phyloP scores from a whole-genome alignment of 73 alveolate species.

The Paramecium tetraurelia region DNA sequence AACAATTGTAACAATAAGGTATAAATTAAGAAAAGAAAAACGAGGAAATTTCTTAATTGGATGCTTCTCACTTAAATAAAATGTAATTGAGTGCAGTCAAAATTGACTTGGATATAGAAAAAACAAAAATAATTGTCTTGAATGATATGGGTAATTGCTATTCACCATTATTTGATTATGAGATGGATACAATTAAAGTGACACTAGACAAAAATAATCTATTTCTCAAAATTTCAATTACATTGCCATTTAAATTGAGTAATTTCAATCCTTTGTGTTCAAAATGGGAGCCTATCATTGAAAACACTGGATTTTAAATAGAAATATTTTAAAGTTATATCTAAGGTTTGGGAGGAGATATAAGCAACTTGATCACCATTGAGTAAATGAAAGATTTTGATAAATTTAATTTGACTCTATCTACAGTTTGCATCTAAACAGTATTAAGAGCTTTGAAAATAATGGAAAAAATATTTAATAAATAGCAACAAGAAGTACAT shows the following conservation, averaged over 20 bases:
- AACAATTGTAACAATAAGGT: neutral
- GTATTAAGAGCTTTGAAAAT: neutral
- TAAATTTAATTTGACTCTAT: neutral
- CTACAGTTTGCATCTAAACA: slow-evolving; percentile 24
- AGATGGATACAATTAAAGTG: slow-evolving; percentile 24
- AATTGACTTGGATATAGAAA: neutral
- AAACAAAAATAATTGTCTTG: neutral
- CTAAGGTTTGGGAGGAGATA: neutral
- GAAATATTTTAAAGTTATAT: slow-evolving; percentile 23
- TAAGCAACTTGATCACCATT: neutral
- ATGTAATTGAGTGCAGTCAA: neutral
- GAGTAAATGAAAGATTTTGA: neutral
- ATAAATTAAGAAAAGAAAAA: neutral
- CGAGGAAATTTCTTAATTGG: neutral
- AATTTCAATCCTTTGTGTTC: slow-evolving; percentile 19
- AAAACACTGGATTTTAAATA: slow-evolving; percentile 8
- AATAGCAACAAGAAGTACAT: neutral
- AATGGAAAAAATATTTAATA: neutral
- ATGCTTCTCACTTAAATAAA: neutral
- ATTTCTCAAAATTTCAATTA: neutral
- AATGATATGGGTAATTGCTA: slow-evolving; percentile 48
- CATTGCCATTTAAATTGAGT: neutral
- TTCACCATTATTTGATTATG: slow-evolving; percentile 42
- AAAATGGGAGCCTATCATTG: slow-evolving; percentile 51
- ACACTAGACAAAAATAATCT: neutral